These are phyloP conservation scores for Pseudozyma sp. DNA, from an alignment of 1,284 basidiomycete genomes.

Conservation along the genomic window DNA sequence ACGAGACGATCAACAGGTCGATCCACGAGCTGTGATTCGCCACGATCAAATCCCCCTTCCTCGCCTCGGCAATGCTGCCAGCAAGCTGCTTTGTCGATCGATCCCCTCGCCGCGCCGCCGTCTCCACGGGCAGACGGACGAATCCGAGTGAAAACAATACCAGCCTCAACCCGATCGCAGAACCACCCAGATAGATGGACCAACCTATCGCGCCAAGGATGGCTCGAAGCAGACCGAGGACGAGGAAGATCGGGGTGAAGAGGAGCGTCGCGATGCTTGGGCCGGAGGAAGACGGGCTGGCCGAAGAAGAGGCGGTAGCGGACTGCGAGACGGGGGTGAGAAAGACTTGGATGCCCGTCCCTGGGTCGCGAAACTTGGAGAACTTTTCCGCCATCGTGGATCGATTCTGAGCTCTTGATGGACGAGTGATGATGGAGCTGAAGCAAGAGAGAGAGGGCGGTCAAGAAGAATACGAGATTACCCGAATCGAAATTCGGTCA, in stretches of 20 bases:
- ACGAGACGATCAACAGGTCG: slow-evolving; percentile 60
- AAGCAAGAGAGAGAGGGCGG: no score
- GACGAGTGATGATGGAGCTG: no score
- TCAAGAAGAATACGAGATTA: neutral
- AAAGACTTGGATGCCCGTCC: slow-evolving; percentile 56
- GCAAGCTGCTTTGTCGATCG: neutral
- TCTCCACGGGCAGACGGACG: slow-evolving; percentile 4
- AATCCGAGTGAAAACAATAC: slow-evolving; percentile 24
- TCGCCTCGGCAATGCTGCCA: slow-evolving; percentile 16
- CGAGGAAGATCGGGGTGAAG: slow-evolving; percentile 22
- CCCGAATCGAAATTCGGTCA: no score
- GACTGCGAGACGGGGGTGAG: slow-evolving; percentile 38
- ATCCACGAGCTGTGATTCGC: slow-evolving; percentile 62
- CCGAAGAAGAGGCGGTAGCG: slow-evolving; percentile 1
- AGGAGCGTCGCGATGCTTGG: neutral
- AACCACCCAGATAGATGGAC: slow-evolving; percentile 4
- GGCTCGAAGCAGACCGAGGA: slow-evolving; percentile 20
- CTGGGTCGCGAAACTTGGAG: slow-evolving; percentile 47
- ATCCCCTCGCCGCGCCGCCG: neutral
- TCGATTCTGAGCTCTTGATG: neutral
- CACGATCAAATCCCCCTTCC: slow-evolving; percentile 59
- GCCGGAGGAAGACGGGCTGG: neutral
- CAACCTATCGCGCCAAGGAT: slow-evolving; percentile 12
- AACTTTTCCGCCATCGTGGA: slow-evolving; percentile 50
- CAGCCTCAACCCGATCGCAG: slow-evolving; percentile 1